Evolutionary conservation across 1,284 basidiomycete genomes (phyloP).

Genomic region (Xerocomus cyaneibrunnescens): DNA sequence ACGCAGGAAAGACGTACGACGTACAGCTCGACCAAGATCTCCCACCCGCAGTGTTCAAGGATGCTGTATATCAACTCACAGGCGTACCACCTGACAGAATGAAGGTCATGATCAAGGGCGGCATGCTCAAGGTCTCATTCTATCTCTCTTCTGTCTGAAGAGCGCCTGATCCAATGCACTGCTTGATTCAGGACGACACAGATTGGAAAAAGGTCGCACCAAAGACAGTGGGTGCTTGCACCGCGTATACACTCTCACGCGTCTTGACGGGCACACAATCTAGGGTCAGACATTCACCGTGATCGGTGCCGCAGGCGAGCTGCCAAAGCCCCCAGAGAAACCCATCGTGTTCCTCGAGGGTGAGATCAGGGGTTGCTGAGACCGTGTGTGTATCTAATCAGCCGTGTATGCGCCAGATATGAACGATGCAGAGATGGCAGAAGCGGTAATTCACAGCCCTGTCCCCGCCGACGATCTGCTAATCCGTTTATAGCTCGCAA

Average conservation of each 20-base stretch:
- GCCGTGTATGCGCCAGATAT: constrained; percentile 60
- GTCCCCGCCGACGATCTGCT: constrained; percentile 6
- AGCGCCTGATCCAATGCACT: neutral
- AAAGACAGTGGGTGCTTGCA: constrained; percentile 60
- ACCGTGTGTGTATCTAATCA: constrained; percentile 12
- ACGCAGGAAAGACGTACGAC: constrained; percentile 80
- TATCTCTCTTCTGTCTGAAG: constrained; percentile 6
- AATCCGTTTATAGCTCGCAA: constrained; percentile 44
- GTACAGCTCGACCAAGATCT: constrained; percentile 66
- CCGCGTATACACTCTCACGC: constrained; percentile 1
- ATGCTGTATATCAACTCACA: constrained; percentile 76
- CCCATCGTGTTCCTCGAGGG: constrained; percentile 83
- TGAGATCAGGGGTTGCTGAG: constrained; percentile 24
- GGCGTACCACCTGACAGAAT: constrained; percentile 89
- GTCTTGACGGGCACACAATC: neutral
- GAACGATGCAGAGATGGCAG: constrained; percentile 78
- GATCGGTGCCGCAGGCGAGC: constrained; percentile 88
- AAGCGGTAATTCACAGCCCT: constrained; percentile 56
- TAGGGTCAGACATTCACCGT: constrained; percentile 83
- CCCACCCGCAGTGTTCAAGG: constrained; percentile 77
- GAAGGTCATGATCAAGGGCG: constrained; percentile 97
- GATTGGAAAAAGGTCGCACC: constrained; percentile 81
- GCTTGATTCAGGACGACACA: constrained; percentile 70
- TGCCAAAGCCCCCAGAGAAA: constrained; percentile 83
- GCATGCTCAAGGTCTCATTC: constrained; percentile 74